Base-by-base conservation (phyloP, 1,284 basidiomycete genomes). In the Irpex sp. region DNA sequence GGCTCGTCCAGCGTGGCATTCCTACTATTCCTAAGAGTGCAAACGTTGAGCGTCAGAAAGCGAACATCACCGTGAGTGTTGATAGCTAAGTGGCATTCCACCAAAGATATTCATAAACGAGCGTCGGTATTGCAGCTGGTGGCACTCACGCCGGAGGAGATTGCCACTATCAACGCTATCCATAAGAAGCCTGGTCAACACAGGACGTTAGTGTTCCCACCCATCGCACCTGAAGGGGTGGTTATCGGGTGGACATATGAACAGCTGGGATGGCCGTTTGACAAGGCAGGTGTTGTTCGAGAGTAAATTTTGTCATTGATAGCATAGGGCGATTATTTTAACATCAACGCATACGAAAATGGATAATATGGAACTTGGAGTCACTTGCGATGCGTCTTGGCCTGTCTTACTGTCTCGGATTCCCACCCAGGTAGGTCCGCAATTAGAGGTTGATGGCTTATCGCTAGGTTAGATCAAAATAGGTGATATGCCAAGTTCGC, bases 181-280 rank as follows among this genome's bases (percentile, higher is more conserved):
- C 81, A 83, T 67, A 69, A 67, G 58, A 67, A 76, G 60, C 77
- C 79, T 4, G 80, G 78, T 6, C 79, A 77, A 78, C 81, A 83
- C 67, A 73, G 71, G 42, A 77, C 78, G 3, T 66, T 83, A 33
- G 62, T 77, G 12, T 59, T 64, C 9, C 77, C 74, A 60, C 73
- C 75, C 59, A 59, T 42, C 16, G 39, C 68, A 8, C 64, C 68
- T 1, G 75, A 75, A 28, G 76, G 75, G 1, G 71, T 67, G 6
- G 72, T 80, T 5, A 74, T 78, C 58, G 81, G 80, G 3, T 83
- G 81, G 81, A 80, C 78, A 37, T 81, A 80, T 60, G 80, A 80
- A 59, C 73, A 77, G 61, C 66, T 83, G 19, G 82, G 80, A 9
- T 84, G 82, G 82, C 73, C 77, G 56, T 75, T 66, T 18, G 47